A percentile compares a stretch with the other conserved stretches of the same genome.
Conservation (phyloP, 345 rosid genomes). For the Microthlaspi erraticum region DNA sequence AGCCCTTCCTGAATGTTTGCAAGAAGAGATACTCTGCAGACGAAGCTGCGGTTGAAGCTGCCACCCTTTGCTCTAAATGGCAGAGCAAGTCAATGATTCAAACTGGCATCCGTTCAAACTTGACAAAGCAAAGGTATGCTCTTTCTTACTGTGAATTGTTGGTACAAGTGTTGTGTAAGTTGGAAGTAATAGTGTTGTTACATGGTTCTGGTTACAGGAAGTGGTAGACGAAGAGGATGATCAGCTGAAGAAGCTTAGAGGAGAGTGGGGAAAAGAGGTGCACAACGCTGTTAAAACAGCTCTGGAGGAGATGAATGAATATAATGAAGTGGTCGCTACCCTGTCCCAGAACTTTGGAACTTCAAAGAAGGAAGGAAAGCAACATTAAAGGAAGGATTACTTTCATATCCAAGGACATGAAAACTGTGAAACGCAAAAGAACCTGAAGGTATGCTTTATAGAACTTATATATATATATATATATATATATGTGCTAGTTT, state of each 20-base stretch:
- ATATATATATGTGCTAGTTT: constrained; percentile 3
- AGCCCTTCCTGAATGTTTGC: constrained; percentile 62
- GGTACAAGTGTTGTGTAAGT: constrained; percentile 3
- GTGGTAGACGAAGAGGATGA: constrained; percentile 72
- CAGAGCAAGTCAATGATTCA: constrained; percentile 63
- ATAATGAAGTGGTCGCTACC: constrained; percentile 79
- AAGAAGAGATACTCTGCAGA: constrained; percentile 53
- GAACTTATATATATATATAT: constrained; percentile 11
- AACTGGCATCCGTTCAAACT: constrained; percentile 77
- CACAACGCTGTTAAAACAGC: constrained; percentile 62
- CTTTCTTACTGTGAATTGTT: constrained; percentile 1
- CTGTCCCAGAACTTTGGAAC: constrained; percentile 71
- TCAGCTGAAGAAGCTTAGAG: constrained; percentile 61
- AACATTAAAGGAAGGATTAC: constrained; percentile 79
- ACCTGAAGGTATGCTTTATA: constrained; percentile 40
- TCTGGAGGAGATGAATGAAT: constrained; percentile 74
- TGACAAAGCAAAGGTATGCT: constrained; percentile 32
- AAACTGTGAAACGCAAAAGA: constrained; percentile 59
- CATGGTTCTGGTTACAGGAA: constrained; percentile 56
- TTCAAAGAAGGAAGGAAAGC: constrained; percentile 74
- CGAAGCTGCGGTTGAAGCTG: constrained; percentile 64
- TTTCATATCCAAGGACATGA: constrained; percentile 51
- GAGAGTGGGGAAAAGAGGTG: constrained; percentile 73
- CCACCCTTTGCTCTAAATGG: constrained; percentile 69
- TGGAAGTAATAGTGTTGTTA: constrained; percentile 17